Base-by-base conservation (phyloP, 2,329 filamentous ascomycete species). In the Mariannaea sp. region DNA sequence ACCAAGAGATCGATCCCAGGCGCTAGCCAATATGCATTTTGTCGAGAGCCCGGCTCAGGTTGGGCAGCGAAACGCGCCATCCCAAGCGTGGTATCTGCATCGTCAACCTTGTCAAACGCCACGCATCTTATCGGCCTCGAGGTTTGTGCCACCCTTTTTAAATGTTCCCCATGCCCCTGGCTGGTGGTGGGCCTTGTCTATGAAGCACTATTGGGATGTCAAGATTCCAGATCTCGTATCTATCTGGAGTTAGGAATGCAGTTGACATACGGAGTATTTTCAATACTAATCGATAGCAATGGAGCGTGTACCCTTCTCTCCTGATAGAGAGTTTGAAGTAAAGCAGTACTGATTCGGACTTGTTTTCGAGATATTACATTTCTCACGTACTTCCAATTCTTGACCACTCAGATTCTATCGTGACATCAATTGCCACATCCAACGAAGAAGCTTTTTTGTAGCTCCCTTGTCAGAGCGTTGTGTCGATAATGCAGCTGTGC, bases 61-160 rank as follows among this genome's bases (percentile, higher is more conserved):
- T 39, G n/a, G 45, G 19, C n/a, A n/a, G n/a, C 42, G 38, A 30
- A 53, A 22, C 51, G 36, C 42, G 42, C 43, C 44, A 45, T 52
- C 46, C 46, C 52, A 53, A 55, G 52, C 51, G 49, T 53, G 38
- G 36, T 51, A 26, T 32, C 46, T 48, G 50, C 29, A 22, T 33
- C 22, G 41, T 48, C 49, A 56, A 59, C 45, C 48, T 42, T 58
- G 35, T 50, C 49, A 38, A 16, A 49, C 52, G 48, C 57, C 38
- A 53, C 46, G 55, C 48, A 42, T 55, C 29, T 44, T 27, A 40
- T 24, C 27, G 20, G 13, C 38, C 40, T 42, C 22, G 42, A 51
- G 46, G 36, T 38, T 54, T 49, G 46, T 44, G 42, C 44, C 46
- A 49, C 47, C 49, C 27, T 19, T 17, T 52, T 52, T 29, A n/a